Evolutionary conservation across 2,329 filamentous ascomycete genomes (phyloP).

Genomic region (Conoideocrella luteorostrata): DNA sequence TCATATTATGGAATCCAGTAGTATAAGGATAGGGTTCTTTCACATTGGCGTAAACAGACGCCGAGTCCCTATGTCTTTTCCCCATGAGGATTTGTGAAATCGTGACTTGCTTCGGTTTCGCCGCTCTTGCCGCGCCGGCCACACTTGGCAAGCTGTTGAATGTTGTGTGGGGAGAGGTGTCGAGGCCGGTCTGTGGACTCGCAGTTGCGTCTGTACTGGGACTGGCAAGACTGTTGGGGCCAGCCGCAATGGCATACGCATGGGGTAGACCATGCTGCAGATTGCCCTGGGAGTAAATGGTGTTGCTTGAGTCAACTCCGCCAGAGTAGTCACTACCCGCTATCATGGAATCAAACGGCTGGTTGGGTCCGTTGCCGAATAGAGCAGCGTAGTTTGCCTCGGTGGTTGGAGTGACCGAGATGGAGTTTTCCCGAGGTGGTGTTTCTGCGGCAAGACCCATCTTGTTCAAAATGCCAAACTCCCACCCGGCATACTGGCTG

Average conservation of each 20-base stretch:
- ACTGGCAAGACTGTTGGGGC: constrained; percentile 55
- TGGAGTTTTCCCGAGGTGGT: constrained; percentile 59
- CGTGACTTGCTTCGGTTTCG: constrained; percentile 39
- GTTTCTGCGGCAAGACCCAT: constrained; percentile 77
- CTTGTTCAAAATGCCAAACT: constrained; percentile 93
- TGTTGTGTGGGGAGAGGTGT: constrained; percentile 40
- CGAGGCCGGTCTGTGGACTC: constrained; percentile 54
- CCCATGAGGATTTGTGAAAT: constrained; percentile 45
- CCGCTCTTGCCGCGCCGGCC: constrained; percentile 16
- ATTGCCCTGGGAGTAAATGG: constrained; percentile 49
- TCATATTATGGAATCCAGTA: constrained; percentile 81
- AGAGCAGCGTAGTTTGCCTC: constrained; percentile 37
- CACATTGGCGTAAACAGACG: constrained; percentile 80
- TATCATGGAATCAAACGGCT: constrained; percentile 44
- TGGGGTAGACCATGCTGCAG: constrained; percentile 58
- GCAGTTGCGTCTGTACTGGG: constrained; percentile 58
- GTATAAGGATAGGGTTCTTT: constrained; percentile 90
- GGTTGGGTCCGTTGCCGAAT: constrained; percentile 45
- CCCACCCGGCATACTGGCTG: constrained; percentile 90
- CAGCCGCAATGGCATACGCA: constrained; percentile 58
- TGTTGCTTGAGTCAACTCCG: constrained; percentile 43
- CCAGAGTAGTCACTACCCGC: constrained; percentile 44
- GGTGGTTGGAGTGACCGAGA: constrained; percentile 32
- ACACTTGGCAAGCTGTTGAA: constrained; percentile 22
- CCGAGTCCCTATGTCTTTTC: constrained; percentile 65